Conservation (phyloP, 1,139 yeast genomes). For the Candida tropicalis region DNA sequence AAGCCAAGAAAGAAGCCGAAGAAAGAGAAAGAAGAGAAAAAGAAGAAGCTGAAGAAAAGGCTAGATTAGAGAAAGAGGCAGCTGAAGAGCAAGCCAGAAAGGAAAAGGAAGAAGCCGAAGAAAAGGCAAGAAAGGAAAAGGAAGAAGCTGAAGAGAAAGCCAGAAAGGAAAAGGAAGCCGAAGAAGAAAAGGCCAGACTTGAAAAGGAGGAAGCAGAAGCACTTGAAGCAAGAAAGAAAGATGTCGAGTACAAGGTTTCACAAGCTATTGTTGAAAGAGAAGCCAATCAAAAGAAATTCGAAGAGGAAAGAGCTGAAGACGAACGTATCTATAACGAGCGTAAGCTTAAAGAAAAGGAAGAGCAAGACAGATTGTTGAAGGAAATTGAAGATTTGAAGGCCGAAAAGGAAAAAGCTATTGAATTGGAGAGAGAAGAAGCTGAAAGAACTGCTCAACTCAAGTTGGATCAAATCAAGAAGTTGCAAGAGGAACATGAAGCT, state of each 20-base stretch:
- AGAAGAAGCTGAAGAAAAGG: conserved; percentile 46
- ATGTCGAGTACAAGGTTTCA: conserved; percentile 32
- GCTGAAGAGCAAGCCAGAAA: conserved; percentile 24
- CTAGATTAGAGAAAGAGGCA: conserved; percentile 31
- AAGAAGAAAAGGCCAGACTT: conserved; percentile 12
- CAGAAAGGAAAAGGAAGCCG: background rate
- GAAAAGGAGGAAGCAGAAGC: conserved; percentile 21
- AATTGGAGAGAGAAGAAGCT: conserved; percentile 33
- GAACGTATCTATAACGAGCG: conserved; percentile 32
- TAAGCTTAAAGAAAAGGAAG: conserved; percentile 27
- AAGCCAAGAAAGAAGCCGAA: conserved; percentile 32
- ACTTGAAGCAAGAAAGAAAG: conserved; percentile 20
- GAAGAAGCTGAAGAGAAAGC: conserved; percentile 23
- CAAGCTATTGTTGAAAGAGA: conserved; percentile 31
- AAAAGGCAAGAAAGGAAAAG: conserved; percentile 15
- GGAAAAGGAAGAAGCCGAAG: conserved; percentile 22
- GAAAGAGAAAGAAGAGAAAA: conserved; percentile 27
- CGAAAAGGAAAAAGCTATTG: conserved; percentile 26
- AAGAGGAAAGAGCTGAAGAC: conserved; percentile 28
- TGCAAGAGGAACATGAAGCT: conserved; percentile 38
- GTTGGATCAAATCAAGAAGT: conserved; percentile 35
- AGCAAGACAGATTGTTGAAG: conserved; percentile 26
- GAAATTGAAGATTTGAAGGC: conserved; percentile 36
- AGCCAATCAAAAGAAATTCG: conserved; percentile 28
- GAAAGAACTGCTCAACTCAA: conserved; percentile 36